Evolutionary conservation across 2,329 filamentous ascomycete genomes (phyloP).

Genomic region (Cordyceps cicadae): DNA sequence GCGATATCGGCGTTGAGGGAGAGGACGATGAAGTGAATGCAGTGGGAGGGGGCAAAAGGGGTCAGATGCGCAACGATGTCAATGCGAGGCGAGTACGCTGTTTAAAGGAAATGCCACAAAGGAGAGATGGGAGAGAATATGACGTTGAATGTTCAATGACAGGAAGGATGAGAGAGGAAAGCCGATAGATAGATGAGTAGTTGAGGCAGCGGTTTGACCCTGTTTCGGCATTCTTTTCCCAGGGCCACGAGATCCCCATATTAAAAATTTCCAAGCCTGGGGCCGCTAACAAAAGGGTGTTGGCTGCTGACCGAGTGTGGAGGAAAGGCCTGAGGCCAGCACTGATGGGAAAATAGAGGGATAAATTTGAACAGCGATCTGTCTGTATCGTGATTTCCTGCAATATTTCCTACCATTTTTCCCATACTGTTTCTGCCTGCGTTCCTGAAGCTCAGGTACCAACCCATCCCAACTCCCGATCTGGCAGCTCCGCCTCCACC

Average conservation of each 20-base stretch:
- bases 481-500: conserved; percentile 4
- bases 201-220: not conserved
- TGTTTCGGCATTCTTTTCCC: not conserved
- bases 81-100: not conserved
- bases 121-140: too few species aligned
- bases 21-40: not conserved
- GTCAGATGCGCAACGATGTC: not conserved
- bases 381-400: not conserved
- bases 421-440: not conserved
- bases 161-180: not conserved
- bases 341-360: not conserved
- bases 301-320: not conserved
- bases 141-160: not conserved
- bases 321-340: too few species aligned
- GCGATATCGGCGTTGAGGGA: not conserved
- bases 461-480: not conserved
- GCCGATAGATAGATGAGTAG: not conserved
- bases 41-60: not conserved
- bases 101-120: not conserved
- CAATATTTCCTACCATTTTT: not conserved
- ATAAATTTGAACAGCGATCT: not conserved
- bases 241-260: conserved; percentile 1
- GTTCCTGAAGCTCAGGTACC: not conserved
- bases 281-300: not conserved
- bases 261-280: not conserved